phyloP scores from a whole-genome alignment of 768 basidiomycete species.

The Tylopilus vinaceipallidus region DNA sequence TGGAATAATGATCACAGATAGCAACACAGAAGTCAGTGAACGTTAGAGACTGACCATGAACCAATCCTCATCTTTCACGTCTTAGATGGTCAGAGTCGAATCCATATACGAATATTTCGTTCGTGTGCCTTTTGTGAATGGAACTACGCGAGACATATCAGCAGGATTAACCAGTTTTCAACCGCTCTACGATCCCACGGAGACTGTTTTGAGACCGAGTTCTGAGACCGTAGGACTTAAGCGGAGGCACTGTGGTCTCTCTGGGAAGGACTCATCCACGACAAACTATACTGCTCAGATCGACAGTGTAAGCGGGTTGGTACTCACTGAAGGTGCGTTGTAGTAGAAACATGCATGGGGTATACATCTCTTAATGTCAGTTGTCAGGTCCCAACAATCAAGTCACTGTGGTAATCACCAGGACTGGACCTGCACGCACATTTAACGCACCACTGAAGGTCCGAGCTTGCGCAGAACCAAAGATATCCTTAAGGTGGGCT shows the following conservation, averaged over 20 bases:
- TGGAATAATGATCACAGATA: background rate
- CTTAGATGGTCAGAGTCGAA: background rate
- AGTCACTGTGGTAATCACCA: too few species aligned
- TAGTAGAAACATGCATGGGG: too few species aligned
- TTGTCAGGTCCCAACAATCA: too few species aligned
- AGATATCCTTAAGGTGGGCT: background rate
- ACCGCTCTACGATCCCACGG: background rate
- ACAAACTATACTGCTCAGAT: background rate
- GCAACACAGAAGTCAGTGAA: background rate
- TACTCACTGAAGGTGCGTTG: background rate
- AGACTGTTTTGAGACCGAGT: background rate
- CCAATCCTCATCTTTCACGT: background rate
- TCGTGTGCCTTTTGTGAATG: constrained; percentile 2
- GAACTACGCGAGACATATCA: background rate
- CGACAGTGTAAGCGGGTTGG: background rate
- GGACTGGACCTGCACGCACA: background rate
- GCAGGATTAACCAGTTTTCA: constrained; percentile 9
- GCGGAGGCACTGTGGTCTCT: background rate
- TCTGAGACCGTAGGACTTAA: background rate
- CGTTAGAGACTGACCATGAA: background rate
- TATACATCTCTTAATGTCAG: too few species aligned
- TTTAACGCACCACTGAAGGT: background rate
- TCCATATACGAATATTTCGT: constrained; percentile 11
- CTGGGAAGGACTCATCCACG: background rate
- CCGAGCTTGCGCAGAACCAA: background rate